phyloP scores from a whole-genome alignment of 2,329 filamentous ascomycete species.

The Penicillium sp. region DNA sequence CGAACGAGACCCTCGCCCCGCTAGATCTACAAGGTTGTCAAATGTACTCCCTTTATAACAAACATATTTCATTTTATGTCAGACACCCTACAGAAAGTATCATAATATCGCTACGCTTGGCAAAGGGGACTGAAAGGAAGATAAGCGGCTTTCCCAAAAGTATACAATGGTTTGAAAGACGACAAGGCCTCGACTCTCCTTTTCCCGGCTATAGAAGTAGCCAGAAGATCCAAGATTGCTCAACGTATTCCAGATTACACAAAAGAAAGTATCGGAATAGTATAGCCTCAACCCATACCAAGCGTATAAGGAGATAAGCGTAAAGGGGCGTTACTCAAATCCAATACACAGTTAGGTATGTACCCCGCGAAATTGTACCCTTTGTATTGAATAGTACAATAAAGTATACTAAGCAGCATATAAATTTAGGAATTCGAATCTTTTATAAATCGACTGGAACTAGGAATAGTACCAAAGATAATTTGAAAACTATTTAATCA shows the following conservation, averaged over 20 bases:
- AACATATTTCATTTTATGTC: constrained; percentile 8
- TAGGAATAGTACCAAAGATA: no score
- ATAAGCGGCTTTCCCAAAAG: constrained; percentile 15
- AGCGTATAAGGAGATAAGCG: neutral
- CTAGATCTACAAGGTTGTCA: constrained; percentile 1
- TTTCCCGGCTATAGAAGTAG: neutral
- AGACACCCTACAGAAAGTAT: constrained; percentile 6
- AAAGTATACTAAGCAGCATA: no score
- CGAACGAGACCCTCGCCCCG: constrained; percentile 5
- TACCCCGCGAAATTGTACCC: no score
- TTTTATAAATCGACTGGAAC: no score
- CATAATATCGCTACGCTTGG: constrained; percentile 3
- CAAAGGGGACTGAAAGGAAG: constrained; percentile 1
- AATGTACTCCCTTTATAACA: constrained; percentile 9
- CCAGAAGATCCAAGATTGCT: neutral
- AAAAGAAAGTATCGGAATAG: neutral
- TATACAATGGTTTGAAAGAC: constrained; percentile 11
- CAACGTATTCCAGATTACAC: neutral
- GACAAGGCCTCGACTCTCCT: constrained; percentile 7
- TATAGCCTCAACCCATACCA: neutral
- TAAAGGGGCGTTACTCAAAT: no score
- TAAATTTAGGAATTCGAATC: no score
- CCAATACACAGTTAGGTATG: no score
- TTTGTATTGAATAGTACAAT: no score
- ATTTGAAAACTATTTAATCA: no score